These are phyloP conservation scores for Cyclotella cryptica DNA, from an alignment of 108 stramenopile genomes.

Conservation along the genomic window DNA sequence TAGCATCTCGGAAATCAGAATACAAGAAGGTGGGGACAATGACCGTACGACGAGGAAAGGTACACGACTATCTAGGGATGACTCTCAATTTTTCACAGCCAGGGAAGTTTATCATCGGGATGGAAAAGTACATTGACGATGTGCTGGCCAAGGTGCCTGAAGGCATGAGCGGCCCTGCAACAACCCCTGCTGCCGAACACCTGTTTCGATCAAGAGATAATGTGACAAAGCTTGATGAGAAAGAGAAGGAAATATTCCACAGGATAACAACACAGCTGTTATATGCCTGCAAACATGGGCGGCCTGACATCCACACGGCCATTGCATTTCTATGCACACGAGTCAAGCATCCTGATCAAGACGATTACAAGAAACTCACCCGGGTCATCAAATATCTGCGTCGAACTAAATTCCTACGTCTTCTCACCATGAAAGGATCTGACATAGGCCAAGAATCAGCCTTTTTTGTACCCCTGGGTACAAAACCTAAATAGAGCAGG, in stretches of 20 bases:
- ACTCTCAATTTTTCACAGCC: background rate
- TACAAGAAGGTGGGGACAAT: background rate
- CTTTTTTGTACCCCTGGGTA: too few relatives aligned
- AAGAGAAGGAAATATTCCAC: background rate
- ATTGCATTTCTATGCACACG: background rate
- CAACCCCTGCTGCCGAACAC: too few relatives aligned
- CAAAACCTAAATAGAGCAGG: too few relatives aligned
- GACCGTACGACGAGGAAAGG: background rate
- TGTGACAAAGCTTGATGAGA: too few relatives aligned
- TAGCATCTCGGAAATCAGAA: background rate
- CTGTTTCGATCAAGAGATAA: too few relatives aligned
- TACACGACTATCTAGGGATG: too few relatives aligned
- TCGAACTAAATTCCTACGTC: background rate
- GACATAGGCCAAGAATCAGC: too few relatives aligned
- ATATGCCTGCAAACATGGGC: background rate
- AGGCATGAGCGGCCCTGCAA: background rate
- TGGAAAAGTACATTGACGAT: background rate
- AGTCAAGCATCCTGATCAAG: background rate
- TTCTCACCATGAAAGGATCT: too few relatives aligned
- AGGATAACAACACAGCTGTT: background rate
- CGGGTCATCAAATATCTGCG: too few relatives aligned
- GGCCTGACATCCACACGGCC: too few relatives aligned
- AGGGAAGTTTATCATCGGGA: background rate
- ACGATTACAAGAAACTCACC: too few relatives aligned
- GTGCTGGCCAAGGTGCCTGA: background rate